Evolutionary conservation across 495 filamentous ascomycete genomes (phyloP), one percentile per base, ranked within the genome.

Genomic region (Neurospora cerealis): DNA sequence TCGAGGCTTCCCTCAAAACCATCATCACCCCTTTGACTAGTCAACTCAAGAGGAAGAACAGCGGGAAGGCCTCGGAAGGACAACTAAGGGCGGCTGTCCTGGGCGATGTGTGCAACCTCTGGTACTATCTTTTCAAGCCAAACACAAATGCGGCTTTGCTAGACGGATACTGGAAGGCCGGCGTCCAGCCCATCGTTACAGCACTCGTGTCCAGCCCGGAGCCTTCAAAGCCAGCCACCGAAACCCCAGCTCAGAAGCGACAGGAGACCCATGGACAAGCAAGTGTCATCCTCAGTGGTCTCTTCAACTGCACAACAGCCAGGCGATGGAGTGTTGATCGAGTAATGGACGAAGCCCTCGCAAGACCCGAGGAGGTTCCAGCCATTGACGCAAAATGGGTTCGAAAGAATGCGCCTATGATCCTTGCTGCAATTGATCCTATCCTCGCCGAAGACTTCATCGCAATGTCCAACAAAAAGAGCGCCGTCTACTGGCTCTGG

Each of bases 41-140:
- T 5, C 93, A 95, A 73, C 83, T 97, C 44, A 89, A 88, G 69
- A 89, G 89, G 15, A 91, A 87, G 75, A 86, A 85, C 36, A 83
- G 80, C 5, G 87, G 87, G 13, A 91, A 88, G 73, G 83, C 86
- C 17, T 83, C 86, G 6, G 86, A 89, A 36, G 84, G 28, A 10
- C 32, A 88, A 28, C 80, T 88, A 8, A 87, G 87, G 13, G 87
- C 88, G 69, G 83, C 89, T 1, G 89, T 91, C 19, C 76, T 94
- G 41, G 86, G 87, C 2, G 92, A 91, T 44, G 89, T 95, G 72
- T 91, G 91, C 77, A 92, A 91, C 70, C 84, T 98, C 0, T 86
- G 97, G 2, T 97, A 98, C 81, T 98, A 97, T 78, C 85, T 91
- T 2, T 91, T 98, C 74, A 89, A 90, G 32, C 94, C 95, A 5